Percentiles rank a stretch among this genome's conserved stretches.
phyloP scores from a whole-genome alignment of 2,329 filamentous ascomycete genomes.

The Didymella arachidicola region DNA sequence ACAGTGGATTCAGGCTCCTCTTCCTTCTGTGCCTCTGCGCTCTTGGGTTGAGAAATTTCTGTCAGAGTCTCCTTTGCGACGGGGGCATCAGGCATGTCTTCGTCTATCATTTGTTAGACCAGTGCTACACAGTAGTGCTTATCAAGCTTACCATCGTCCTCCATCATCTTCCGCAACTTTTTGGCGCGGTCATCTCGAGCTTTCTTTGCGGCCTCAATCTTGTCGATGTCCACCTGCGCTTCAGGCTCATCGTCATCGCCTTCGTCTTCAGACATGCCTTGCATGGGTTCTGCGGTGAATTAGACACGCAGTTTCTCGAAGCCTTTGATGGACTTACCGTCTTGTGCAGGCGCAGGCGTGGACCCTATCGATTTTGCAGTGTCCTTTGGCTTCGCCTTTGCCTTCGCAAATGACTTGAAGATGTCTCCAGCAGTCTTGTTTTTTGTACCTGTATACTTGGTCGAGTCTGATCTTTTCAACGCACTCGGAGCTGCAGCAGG shows the following conservation, averaged over 20 bases:
- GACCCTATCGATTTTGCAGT: slow-evolving; percentile 53
- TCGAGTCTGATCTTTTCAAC: slow-evolving; percentile 44
- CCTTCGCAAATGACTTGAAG: slow-evolving; percentile 81
- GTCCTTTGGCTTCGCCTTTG: slow-evolving; percentile 63
- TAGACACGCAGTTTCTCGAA: slow-evolving; percentile 24
- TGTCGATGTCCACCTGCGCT: slow-evolving; percentile 43
- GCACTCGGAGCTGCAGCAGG: slow-evolving; percentile 30
- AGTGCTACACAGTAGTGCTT: background rate
- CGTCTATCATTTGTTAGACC: slow-evolving; percentile 51
- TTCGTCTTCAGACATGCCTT: slow-evolving; percentile 60
- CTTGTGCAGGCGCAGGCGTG: slow-evolving; percentile 55
- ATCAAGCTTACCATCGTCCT: slow-evolving; percentile 63
- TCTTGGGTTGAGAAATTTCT: slow-evolving; percentile 38
- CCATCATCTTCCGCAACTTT: slow-evolving; percentile 77
- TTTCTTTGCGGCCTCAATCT: slow-evolving; percentile 49
- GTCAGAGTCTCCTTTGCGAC: slow-evolving; percentile 51
- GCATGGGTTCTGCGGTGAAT: slow-evolving; percentile 56
- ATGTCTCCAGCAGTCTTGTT: slow-evolving; percentile 66
- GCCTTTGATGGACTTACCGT: slow-evolving; percentile 52
- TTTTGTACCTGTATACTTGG: slow-evolving; percentile 62
- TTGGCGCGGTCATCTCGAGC: slow-evolving; percentile 70
- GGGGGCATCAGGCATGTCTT: slow-evolving; percentile 66
- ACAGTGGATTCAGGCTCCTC: slow-evolving; percentile 49
- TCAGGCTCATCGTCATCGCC: slow-evolving; percentile 44
- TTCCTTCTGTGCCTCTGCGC: slow-evolving; percentile 28